Percentiles rank a stretch among this genome's conserved stretches.
These are phyloP conservation scores for Plantago major DNA, from an alignment of 257 asterid species.

Conservation along the genomic window DNA sequence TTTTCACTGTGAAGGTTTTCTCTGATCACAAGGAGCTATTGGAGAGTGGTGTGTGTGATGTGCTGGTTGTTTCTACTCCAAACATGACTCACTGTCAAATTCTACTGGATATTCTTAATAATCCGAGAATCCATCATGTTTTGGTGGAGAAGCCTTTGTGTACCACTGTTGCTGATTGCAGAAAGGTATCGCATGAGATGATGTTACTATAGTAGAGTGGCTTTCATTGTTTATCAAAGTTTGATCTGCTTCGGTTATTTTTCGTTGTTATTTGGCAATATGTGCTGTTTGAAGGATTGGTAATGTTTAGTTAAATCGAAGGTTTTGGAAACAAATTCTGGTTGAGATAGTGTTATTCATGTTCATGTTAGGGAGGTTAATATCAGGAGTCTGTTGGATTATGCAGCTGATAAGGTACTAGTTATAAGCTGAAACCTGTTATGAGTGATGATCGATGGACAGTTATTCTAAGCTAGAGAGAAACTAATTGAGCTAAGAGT, in stretches of 20 bases:
- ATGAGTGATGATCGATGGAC: no score
- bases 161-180: constrained; percentile 75
- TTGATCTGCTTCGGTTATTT: not conserved
- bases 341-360: no score
- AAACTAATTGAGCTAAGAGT: no score
- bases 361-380: no score
- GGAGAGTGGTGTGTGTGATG: constrained; percentile 74
- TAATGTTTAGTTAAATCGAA: no score
- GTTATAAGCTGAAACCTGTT: no score
- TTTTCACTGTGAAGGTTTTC: constrained; percentile 48
- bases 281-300: not conserved
- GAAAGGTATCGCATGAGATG: constrained; percentile 33
- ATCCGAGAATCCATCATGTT: constrained; percentile 77
- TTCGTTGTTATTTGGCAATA: not conserved
- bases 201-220: no score
- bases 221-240: not conserved
- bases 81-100: constrained; percentile 94
- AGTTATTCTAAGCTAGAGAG: no score
- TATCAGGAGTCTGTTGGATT: no score
- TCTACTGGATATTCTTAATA: constrained; percentile 66
- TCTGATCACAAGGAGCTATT: constrained; percentile 66
- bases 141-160: constrained; percentile 96
- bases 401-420: no score
- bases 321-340: no score
- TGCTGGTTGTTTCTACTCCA: constrained; percentile 71